phyloP scores from a whole-genome alignment of 768 basidiomycete species.

The Myochromella boudieri region DNA sequence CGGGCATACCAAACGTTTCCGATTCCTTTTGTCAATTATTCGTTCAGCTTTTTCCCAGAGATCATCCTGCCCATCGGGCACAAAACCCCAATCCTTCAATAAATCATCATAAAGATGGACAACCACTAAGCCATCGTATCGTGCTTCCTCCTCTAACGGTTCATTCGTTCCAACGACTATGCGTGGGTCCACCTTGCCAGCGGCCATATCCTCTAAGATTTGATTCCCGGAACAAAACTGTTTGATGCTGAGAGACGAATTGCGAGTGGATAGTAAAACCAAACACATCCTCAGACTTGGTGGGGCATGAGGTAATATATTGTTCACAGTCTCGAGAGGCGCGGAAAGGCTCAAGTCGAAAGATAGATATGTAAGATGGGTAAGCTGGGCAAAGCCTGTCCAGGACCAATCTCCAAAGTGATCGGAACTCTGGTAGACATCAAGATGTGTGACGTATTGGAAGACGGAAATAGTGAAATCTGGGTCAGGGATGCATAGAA shows the following conservation, averaged over 20 bases:
- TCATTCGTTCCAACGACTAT: conserved; percentile 11
- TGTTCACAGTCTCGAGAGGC: conserved; percentile 4
- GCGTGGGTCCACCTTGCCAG: conserved; percentile 9
- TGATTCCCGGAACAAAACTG: conserved; percentile 7
- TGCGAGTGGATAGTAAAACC: conserved; percentile 8
- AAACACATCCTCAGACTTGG: conserved; percentile 10
- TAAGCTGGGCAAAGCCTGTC: conserved; percentile 10
- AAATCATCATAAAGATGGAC: conserved; percentile 12
- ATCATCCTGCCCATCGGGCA: conserved; percentile 9
- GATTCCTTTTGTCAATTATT: conserved; percentile 4
- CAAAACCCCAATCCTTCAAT: conserved; percentile 15
- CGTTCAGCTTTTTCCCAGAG: conserved; percentile 13
- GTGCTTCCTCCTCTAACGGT: conserved; percentile 1
- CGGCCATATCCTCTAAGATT: conserved; percentile 6
- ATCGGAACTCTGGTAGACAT: conserved; percentile 15
- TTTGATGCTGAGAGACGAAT: conserved; percentile 3
- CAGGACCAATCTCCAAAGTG: conserved; percentile 14
- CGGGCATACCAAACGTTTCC: conserved; percentile 1
- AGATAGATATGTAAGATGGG: conserved; percentile 10
- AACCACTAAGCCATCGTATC: conserved; percentile 5
- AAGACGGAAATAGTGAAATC: conserved; percentile 13
- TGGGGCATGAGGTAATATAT: conserved; percentile 5
- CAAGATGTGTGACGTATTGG: conserved; percentile 12
- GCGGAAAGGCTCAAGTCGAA: conserved; percentile 12
- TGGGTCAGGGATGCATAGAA: conserved; percentile 12